These are phyloP conservation scores for Stropharia rugosoannulata DNA, from an alignment of 768 basidiomycete species.

Conservation along the genomic window DNA sequence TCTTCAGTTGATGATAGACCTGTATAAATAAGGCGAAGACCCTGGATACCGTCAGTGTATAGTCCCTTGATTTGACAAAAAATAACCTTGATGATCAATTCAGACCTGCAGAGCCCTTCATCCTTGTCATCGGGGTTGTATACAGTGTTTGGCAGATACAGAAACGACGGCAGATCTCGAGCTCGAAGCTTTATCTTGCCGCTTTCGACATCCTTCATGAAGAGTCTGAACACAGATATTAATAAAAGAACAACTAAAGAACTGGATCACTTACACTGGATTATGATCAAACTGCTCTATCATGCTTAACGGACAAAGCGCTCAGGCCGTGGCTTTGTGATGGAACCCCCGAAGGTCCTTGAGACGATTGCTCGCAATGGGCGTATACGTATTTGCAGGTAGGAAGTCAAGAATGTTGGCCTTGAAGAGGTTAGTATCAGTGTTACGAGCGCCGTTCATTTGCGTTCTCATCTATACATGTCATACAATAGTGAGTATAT, in stretches of 20 bases:
- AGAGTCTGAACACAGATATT: background rate
- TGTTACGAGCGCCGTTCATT: too few species aligned
- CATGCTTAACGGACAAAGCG: too few species aligned
- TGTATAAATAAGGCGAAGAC: background rate
- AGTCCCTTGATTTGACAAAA: background rate
- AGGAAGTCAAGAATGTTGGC: too few species aligned
- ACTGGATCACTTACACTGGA: too few species aligned
- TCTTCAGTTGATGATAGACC: background rate
- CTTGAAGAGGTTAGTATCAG: too few species aligned
- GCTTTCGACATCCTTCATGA: background rate
- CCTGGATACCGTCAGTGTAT: background rate
- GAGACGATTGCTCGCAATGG: too few species aligned
- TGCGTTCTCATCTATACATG: too few species aligned
- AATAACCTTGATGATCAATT: background rate
- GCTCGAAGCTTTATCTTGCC: background rate
- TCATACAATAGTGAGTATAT: too few species aligned
- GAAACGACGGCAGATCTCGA: background rate
- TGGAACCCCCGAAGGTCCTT: too few species aligned
- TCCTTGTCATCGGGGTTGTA: background rate
- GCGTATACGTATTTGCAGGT: too few species aligned
- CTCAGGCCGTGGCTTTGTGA: too few species aligned
- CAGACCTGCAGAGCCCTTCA: background rate
- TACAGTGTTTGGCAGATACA: background rate
- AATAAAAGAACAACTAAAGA: background rate
- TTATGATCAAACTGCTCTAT: too few species aligned